Conservation (phyloP, 1,284 basidiomycete species). For the Sporisorium scitamineum region DNA sequence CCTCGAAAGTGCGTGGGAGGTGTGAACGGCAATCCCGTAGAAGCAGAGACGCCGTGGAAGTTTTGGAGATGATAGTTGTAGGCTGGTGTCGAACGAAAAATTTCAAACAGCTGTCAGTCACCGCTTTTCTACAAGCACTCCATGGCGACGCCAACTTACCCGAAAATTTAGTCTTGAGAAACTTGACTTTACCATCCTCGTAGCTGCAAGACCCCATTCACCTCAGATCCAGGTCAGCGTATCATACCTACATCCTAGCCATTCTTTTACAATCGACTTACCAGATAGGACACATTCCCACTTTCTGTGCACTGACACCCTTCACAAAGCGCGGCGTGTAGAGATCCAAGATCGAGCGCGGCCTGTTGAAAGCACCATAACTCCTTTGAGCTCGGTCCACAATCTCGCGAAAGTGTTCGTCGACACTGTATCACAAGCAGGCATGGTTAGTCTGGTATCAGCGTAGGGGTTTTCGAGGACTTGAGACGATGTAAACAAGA, state of each 20-base stretch:
- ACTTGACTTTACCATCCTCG: slow-evolving; percentile 38
- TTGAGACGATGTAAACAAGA: not conserved
- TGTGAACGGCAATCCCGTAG: slow-evolving; percentile 43
- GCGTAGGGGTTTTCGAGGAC: not conserved
- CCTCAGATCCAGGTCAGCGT: not conserved
- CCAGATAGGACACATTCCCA: slow-evolving; percentile 58
- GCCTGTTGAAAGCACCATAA: slow-evolving; percentile 41
- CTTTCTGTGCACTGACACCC: slow-evolving; percentile 38
- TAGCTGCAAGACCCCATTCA: slow-evolving; percentile 18
- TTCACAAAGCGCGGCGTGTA: slow-evolving; percentile 56
- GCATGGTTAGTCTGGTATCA: not conserved
- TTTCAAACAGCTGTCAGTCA: not conserved
- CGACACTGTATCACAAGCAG: slow-evolving; percentile 10
- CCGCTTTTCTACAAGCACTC: not conserved
- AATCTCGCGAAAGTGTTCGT: slow-evolving; percentile 17
- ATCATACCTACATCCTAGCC: not conserved
- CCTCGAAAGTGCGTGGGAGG: slow-evolving; percentile 44
- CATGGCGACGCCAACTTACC: slow-evolving; percentile 18
- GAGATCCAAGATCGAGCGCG: slow-evolving; percentile 48
- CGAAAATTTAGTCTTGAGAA: slow-evolving; percentile 55
- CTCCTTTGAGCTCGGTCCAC: slow-evolving; percentile 24
- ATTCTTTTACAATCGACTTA: slow-evolving; percentile 5
- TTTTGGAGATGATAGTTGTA: slow-evolving; percentile 62
- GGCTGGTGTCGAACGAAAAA: slow-evolving; percentile 15
- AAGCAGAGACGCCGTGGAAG: slow-evolving; percentile 48